These are phyloP conservation scores for Lavandula angustifolia DNA, from an alignment of 257 asterid genomes.

Conservation along the genomic window DNA sequence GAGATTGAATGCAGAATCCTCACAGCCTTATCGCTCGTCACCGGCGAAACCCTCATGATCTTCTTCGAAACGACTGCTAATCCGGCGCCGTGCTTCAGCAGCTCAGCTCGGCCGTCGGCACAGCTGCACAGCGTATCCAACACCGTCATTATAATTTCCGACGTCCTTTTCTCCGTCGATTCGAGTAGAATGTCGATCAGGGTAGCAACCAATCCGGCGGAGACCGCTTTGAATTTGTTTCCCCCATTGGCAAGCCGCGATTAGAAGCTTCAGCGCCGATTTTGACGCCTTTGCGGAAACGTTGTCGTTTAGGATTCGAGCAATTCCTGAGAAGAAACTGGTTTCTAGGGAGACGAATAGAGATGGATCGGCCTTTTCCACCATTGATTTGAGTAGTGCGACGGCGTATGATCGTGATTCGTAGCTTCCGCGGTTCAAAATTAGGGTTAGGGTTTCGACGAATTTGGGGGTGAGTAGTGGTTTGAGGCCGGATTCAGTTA, in stretches of 20 bases:
- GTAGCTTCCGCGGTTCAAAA: conserved; percentile 59
- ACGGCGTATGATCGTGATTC: conserved; percentile 63
- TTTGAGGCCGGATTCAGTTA: conserved; percentile 53
- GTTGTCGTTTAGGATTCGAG: conserved; percentile 46
- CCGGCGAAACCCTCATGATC: conserved; percentile 73
- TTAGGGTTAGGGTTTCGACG: conserved; percentile 41
- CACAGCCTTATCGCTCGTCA: conserved; percentile 64
- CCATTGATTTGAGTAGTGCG: conserved; percentile 48
- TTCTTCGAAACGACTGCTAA: conserved; percentile 73
- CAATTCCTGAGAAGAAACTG: conserved; percentile 46
- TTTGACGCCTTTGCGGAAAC: conserved; percentile 51
- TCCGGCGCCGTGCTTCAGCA: conserved; percentile 70
- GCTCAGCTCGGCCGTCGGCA: conserved; percentile 82
- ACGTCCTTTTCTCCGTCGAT: conserved; percentile 40
- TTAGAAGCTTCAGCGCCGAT: conserved; percentile 48
- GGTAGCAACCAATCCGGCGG: conserved; percentile 44
- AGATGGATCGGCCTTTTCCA: conserved; percentile 46
- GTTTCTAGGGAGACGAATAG: conserved; percentile 27
- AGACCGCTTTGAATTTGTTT: conserved; percentile 61
- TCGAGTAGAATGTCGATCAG: conserved; percentile 60
- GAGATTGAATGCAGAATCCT: conserved; percentile 62
- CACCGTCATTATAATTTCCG: conserved; percentile 49
- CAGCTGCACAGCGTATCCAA: conserved; percentile 69
- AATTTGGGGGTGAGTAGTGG: conserved; percentile 40
- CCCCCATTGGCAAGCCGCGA: conserved; percentile 48